Base-by-base conservation (phyloP, 164 flowering plant species). In the Brasenia schreberi region DNA sequence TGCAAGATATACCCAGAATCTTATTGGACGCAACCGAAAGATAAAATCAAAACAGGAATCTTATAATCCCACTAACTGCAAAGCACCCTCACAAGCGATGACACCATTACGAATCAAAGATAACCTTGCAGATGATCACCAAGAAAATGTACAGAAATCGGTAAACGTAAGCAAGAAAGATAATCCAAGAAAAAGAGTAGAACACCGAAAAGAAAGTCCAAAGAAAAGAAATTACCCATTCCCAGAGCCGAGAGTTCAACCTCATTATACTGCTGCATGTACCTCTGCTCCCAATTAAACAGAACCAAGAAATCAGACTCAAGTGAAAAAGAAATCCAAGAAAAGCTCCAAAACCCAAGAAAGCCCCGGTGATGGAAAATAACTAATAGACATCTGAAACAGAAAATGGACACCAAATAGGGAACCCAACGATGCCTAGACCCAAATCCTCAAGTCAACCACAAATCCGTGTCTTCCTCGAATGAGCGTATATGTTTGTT, bases 201-300 rank as follows among this genome's bases (percentile, higher is more conserved):
- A 61, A 18, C n/a, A 12, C 19, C 12, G 5, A 18, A 11, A 61
- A 11, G 9, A 61, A 18, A 7, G 18, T 18, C 12, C 33, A 18
- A 61, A 18, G 9, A 61, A 18, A 61, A 61, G 63, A 17, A 42
- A 66, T 14, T 82, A 87, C 94, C 94, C 90, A 86, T 86, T 67
- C 94, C 94, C 43, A 87, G 87, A 1, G 89, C 94, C 39, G 94
- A 86, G 63, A 87, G 86, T 73, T 85, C 94, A 63, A 87, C 94
- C 66, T 87, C 94, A 64, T 72, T 74, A 73, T 82, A 66, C 64
- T 86, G 87, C 67, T 86, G 87, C 89, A 88, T 83, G 61, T 86
- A 86, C 70, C 88, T 88, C 94, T 88, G 81, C 75, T 71, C 64
- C 42, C 77, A 61, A 61, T n/a, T n/a, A 12, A 58, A 58, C 65